Conservation (phyloP, 1,139 yeast genomes). For the Saccharomyces pastorianus region DNA sequence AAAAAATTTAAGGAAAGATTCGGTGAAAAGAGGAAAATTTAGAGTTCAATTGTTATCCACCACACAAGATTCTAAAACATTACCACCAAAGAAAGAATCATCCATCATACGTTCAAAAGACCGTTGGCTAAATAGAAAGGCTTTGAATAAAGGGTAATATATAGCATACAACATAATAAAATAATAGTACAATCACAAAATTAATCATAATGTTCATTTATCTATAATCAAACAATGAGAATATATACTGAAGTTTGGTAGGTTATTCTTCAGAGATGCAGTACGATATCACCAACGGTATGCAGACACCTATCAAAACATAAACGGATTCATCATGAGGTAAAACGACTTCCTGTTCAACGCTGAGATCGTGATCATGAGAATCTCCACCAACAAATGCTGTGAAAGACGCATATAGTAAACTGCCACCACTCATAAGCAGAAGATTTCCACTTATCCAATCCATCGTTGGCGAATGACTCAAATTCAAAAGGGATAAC, state of each 20-base stretch:
- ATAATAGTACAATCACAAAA: background rate
- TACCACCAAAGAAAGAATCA: slow-evolving; percentile 41
- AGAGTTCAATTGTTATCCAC: slow-evolving; percentile 33
- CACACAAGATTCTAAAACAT: slow-evolving; percentile 8
- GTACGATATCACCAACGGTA: slow-evolving; percentile 27
- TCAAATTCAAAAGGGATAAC: slow-evolving; percentile 21
- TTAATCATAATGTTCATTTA: slow-evolving; percentile 1
- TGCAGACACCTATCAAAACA: slow-evolving; percentile 21
- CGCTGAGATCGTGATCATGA: slow-evolving; percentile 8
- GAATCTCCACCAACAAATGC: slow-evolving; percentile 22
- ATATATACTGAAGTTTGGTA: background rate
- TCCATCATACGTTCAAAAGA: slow-evolving; percentile 40
- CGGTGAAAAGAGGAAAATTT: slow-evolving; percentile 49
- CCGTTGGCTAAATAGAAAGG: slow-evolving; percentile 55
- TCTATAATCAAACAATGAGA: background rate
- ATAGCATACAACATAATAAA: background rate
- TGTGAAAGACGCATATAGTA: slow-evolving; percentile 30
- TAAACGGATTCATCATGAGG: slow-evolving; percentile 19
- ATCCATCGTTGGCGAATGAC: slow-evolving; percentile 21
- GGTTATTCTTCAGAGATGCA: slow-evolving; percentile 12
- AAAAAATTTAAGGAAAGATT: slow-evolving; percentile 35
- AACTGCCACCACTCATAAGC: slow-evolving; percentile 31
- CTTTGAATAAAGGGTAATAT: slow-evolving; percentile 32
- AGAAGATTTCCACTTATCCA: slow-evolving; percentile 28
- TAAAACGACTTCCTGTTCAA: background rate